Conservation (phyloP, 2,329 filamentous ascomycete species). For the Exophiala bonariae region DNA sequence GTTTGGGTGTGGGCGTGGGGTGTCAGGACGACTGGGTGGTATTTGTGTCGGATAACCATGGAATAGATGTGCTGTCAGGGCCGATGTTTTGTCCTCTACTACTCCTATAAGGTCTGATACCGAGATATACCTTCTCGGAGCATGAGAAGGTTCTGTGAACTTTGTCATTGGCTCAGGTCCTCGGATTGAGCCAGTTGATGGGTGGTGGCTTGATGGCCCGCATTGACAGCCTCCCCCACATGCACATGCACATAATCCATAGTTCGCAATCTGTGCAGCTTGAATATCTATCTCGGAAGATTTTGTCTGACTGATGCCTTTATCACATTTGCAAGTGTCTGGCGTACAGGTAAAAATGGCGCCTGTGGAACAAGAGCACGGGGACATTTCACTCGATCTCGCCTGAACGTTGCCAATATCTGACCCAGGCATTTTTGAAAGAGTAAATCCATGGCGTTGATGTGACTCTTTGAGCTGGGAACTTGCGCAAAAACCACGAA, state of each 20-base stretch:
- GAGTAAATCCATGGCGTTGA: not conserved
- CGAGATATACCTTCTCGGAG: no score
- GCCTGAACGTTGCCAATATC: not conserved
- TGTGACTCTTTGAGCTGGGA: not conserved
- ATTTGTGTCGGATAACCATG: not conserved
- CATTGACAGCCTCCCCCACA: no score
- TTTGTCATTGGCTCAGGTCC: no score
- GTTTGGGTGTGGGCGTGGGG: not conserved
- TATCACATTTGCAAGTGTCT: no score
- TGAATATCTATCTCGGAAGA: no score
- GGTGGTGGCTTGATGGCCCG: no score
- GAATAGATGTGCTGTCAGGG: not conserved
- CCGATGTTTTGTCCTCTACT: not conserved
- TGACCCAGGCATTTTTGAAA: not conserved
- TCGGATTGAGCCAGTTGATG: no score
- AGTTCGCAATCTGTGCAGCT: no score
- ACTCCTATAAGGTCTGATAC: not conserved
- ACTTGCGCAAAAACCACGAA: not conserved
- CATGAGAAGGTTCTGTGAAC: no score
- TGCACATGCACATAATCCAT: no score
- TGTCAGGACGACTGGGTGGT: conserved; percentile 1
- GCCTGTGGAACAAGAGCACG: not conserved
- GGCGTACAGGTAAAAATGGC: no score
- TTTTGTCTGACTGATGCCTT: no score
- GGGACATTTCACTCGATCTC: not conserved